Conservation (phyloP, 2,329 filamentous ascomycete species). For the Hypoxylon rubiginosum region DNA sequence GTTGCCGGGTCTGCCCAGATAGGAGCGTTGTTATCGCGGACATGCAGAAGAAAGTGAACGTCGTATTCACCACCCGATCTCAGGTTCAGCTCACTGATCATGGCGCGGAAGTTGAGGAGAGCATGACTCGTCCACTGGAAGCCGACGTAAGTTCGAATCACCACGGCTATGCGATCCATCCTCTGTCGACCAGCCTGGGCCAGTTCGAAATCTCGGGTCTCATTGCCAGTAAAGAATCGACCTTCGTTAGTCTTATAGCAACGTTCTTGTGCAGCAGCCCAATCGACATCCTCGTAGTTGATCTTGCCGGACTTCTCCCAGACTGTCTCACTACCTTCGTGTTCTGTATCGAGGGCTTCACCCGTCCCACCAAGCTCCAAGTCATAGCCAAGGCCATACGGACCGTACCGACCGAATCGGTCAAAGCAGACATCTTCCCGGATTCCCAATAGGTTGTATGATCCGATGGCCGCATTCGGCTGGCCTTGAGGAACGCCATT, state of each 20-base stretch:
- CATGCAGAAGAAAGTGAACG: constrained; percentile 86
- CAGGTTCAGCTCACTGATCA: constrained; percentile 83
- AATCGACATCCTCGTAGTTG: constrained; percentile 68
- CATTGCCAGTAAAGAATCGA: constrained; percentile 67
- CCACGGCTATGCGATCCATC: constrained; percentile 76
- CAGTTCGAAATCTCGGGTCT: constrained; percentile 50
- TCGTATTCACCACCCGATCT: constrained; percentile 85
- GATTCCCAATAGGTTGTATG: constrained; percentile 79
- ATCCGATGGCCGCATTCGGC: constrained; percentile 82
- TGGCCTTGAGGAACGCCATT: constrained; percentile 80
- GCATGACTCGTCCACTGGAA: constrained; percentile 84
- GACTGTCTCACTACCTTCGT: constrained; percentile 72
- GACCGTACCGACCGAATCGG: constrained; percentile 84
- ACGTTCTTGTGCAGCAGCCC: constrained; percentile 66
- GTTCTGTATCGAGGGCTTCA: constrained; percentile 79
- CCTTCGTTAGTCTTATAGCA: constrained; percentile 72
- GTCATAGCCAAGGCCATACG: constrained; percentile 88
- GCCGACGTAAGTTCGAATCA: constrained; percentile 84
- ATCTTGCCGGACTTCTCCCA: constrained; percentile 69
- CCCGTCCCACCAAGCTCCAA: constrained; percentile 77
- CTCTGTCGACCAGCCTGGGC: constrained; percentile 52
- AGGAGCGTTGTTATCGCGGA: constrained; percentile 81
- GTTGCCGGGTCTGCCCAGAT: constrained; percentile 85
- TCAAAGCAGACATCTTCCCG: constrained; percentile 88
- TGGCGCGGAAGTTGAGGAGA: constrained; percentile 82